phyloP scores from a whole-genome alignment of 1,139 yeast genomes.

The Saccharomyces hybrid region DNA sequence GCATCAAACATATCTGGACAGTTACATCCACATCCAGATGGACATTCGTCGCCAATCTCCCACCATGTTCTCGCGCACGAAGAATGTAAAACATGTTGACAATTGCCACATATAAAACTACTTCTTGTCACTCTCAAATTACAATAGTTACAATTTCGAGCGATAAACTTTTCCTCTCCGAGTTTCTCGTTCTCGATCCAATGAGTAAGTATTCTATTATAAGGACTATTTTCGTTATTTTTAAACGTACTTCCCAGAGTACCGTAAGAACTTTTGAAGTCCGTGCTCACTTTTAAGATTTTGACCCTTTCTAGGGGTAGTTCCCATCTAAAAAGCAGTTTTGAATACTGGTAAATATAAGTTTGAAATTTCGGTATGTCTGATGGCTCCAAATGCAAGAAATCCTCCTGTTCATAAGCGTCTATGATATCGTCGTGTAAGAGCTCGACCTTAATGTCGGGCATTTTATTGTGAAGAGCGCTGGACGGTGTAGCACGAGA shows the following conservation, averaged over 20 bases:
- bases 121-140: conserved; percentile 51
- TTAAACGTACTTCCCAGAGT: not conserved
- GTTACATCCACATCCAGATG: conserved; percentile 84
- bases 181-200: conserved; percentile 19
- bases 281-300: conserved; percentile 62
- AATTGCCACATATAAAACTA: conserved; percentile 59
- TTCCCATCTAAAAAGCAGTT: conserved; percentile 78
- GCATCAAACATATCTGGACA: conserved; percentile 41
- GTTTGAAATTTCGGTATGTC: conserved; percentile 40
- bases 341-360: conserved; percentile 70
- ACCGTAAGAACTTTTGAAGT: not conserved
- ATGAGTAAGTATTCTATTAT: conserved; percentile 19
- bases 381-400: conserved; percentile 42
- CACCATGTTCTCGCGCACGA: conserved; percentile 82
- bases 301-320: conserved; percentile 70
- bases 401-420: conserved; percentile 41
- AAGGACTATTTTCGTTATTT: conserved; percentile 10
- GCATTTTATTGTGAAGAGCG: conserved; percentile 28
- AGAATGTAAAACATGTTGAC: conserved; percentile 75
- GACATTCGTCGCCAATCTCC: conserved; percentile 57
- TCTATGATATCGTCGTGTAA: conserved; percentile 51
- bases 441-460: conserved; percentile 44
- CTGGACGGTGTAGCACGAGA: not conserved
- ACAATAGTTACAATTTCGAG: conserved; percentile 55
- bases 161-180: conserved; percentile 13